Percentiles rank a stretch among this genome's conserved stretches.
These are phyloP conservation scores for Lodderomyces jiufengensis DNA, from an alignment of 1,139 yeast species.

Conservation along the genomic window DNA sequence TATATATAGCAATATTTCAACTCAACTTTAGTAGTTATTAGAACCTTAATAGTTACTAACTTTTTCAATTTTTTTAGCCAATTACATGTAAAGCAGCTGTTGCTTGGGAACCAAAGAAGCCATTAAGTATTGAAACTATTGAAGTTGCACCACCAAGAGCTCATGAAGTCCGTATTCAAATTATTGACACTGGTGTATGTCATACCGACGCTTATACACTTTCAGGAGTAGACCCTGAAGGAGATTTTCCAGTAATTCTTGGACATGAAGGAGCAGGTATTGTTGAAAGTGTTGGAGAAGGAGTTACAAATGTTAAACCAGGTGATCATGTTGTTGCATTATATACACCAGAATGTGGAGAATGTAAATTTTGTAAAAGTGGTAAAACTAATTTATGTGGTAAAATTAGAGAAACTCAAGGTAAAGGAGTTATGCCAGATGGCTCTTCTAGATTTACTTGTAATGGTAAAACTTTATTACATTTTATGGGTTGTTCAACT, in stretches of 20 bases:
- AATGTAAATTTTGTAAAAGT: conserved; percentile 91
- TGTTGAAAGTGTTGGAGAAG: conserved; percentile 90
- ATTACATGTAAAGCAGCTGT: conserved; percentile 94
- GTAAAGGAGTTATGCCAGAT: conserved; percentile 59
- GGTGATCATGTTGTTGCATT: conserved; percentile 92
- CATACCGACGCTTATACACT: conserved; percentile 98
- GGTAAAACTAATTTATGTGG: conserved; percentile 96
- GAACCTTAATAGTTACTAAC: conserved; percentile 10
- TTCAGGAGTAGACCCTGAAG: conserved; percentile 95
- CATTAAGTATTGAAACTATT: conserved; percentile 78
- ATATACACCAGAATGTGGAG: conserved; percentile 94
- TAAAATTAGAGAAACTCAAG: conserved; percentile 65
- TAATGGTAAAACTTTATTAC: conserved; percentile 79
- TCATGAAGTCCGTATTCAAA: conserved; percentile 92
- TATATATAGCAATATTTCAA: background rate
- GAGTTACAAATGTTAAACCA: conserved; percentile 76
- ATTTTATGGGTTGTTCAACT: conserved; percentile 97
- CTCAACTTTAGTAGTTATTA: too few species aligned
- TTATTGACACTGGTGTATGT: conserved; percentile 89
- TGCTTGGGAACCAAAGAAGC: conserved; percentile 94
- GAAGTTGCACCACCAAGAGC: conserved; percentile 94
- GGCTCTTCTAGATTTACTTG: conserved; percentile 86
- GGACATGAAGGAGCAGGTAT: conserved; percentile 99
- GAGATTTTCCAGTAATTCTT: conserved; percentile 84
- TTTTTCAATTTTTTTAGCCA: conserved; percentile 35